phyloP scores from a whole-genome alignment of 1,284 basidiomycete genomes.

The Leccinum proximum region DNA sequence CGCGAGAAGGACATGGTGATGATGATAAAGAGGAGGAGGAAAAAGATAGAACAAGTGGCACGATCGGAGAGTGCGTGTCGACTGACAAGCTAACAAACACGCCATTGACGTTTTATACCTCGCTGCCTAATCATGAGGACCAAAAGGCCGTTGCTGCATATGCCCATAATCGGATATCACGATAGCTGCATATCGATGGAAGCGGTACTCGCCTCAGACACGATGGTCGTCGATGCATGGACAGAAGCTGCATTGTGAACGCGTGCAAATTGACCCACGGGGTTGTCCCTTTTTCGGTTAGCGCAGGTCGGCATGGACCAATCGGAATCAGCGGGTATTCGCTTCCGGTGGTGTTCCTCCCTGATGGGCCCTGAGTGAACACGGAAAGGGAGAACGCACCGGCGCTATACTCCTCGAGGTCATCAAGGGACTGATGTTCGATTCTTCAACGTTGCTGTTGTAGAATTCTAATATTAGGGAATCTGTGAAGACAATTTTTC shows the following conservation, averaged over 20 bases:
- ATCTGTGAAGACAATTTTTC: not conserved
- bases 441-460: not conserved
- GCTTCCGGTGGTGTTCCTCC: conserved; percentile 4
- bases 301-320: not conserved
- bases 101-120: conserved; percentile 19
- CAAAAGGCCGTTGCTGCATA: not conserved
- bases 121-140: not conserved
- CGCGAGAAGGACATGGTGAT: conserved; percentile 19
- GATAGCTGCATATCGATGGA: not conserved
- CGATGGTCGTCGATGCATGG: conserved; percentile 15
- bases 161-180: conserved; percentile 1
- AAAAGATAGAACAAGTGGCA: conserved; percentile 1
- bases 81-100: not conserved
- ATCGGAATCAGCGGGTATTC: not conserved
- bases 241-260: conserved; percentile 2
- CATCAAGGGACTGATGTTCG: conserved; percentile 10
- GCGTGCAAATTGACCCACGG: conserved; percentile 4
- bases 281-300: not conserved
- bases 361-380: not conserved
- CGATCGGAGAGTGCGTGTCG: not conserved
- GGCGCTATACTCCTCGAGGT: conserved; percentile 14
- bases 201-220: conserved; percentile 10
- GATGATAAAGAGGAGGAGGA: not conserved
- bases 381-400: not conserved
- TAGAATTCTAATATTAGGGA: no score